Evolutionary conservation across 768 basidiomycete genomes (phyloP).

Genomic region (Hydnomerulius pinastri): DNA sequence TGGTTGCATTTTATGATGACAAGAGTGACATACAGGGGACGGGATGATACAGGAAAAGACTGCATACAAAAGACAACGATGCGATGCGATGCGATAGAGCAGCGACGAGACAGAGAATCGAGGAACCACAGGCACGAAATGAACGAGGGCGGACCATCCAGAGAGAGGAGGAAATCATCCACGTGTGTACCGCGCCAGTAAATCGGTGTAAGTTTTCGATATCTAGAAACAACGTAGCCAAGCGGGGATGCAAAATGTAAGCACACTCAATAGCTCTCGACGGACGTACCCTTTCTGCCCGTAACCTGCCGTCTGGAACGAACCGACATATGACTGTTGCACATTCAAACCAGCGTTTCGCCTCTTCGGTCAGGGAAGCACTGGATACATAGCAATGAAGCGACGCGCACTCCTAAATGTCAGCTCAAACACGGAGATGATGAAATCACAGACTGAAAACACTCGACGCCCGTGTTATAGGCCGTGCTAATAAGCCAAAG

Average conservation of each 20-base stretch:
- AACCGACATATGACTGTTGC: conserved; percentile 76
- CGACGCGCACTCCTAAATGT: conserved; percentile 8
- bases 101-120: no score
- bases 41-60: no score
- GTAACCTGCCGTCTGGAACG: conserved; percentile 66
- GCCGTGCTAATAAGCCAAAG: conserved; percentile 82
- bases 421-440: conserved; percentile 13
- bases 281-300: conserved; percentile 65
- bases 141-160: conserved; percentile 5
- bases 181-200: conserved; percentile 57
- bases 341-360: conserved; percentile 84
- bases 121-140: no score
- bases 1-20: conserved; percentile 11
- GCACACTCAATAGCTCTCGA: conserved; percentile 1
- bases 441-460: conserved; percentile 65
- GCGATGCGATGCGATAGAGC: no score
- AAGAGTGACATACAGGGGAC: conserved; percentile 9
- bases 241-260: conserved; percentile 9
- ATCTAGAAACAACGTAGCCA: conserved; percentile 53
- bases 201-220: conserved; percentile 66
- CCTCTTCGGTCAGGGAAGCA: conserved; percentile 72
- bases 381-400: conserved; percentile 46
- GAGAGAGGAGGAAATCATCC: conserved; percentile 11
- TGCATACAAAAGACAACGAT: neutral
- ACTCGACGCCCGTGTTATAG: conserved; percentile 86